Conservation (phyloP, 768 basidiomycete species). For the Coprinopsis cinerea region DNA sequence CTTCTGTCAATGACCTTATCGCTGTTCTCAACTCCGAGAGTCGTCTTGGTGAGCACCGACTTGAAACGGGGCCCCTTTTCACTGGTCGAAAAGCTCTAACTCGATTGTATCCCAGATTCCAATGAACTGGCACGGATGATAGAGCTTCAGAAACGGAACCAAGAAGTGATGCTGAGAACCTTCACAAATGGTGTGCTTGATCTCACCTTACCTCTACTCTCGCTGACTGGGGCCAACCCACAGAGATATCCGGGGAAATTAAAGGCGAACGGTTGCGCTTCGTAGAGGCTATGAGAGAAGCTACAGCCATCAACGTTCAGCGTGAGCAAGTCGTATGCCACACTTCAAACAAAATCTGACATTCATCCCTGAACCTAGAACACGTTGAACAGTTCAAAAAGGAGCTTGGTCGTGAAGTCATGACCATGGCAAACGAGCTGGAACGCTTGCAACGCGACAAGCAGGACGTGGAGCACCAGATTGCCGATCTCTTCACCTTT, state of each 20-base stretch:
- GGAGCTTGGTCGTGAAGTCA: constrained; percentile 68
- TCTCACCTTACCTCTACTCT: not conserved
- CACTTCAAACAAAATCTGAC: not conserved
- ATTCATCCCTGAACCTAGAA: constrained; percentile 31
- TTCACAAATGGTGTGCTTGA: constrained; percentile 51
- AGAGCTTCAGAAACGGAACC: constrained; percentile 64
- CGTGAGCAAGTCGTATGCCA: constrained; percentile 35
- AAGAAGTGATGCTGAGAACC: constrained; percentile 61
- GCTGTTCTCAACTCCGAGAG: constrained; percentile 22
- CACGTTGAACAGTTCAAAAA: constrained; percentile 89
- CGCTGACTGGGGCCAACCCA: not conserved
- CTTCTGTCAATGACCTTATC: constrained; percentile 32
- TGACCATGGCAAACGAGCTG: constrained; percentile 70
- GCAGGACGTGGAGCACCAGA: constrained; percentile 61
- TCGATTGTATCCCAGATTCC: constrained; percentile 35
- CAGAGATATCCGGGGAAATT: constrained; percentile 79
- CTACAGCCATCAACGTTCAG: constrained; percentile 82
- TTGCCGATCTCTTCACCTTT: constrained; percentile 67
- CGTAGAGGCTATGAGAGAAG: constrained; percentile 94
- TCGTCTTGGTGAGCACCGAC: constrained; percentile 14
- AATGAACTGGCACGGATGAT: constrained; percentile 57
- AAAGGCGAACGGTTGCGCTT: constrained; percentile 81
- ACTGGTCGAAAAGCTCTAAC: not conserved
- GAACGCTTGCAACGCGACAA: constrained; percentile 59
- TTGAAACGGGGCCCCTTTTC: constrained; percentile 15